These are phyloP conservation scores for Pleurozium schreberi DNA, from an alignment of 225 moss, liverwort and hornwort species.

Conservation along the genomic window DNA sequence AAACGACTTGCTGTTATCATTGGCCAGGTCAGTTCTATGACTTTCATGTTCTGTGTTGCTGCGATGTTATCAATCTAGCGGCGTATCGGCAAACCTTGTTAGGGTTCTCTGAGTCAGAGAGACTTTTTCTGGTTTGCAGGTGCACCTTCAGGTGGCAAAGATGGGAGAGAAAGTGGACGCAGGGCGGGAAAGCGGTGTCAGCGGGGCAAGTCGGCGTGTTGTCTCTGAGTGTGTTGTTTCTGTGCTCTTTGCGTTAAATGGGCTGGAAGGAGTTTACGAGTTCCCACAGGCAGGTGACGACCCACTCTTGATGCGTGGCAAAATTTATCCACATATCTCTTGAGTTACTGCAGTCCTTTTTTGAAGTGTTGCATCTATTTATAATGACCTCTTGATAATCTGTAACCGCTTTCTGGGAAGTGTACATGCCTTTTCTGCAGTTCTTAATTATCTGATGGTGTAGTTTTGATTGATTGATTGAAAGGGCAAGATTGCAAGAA, in stretches of 20 bases:
- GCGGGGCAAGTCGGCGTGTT: conserved; percentile 29
- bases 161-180: conserved; percentile 55
- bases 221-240: conserved; percentile 49
- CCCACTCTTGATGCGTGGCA: conserved; percentile 5
- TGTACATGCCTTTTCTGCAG: not conserved
- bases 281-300: conserved; percentile 98
- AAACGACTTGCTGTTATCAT: conserved; percentile 67
- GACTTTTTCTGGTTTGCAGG: conserved; percentile 24
- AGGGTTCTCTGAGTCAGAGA: not conserved
- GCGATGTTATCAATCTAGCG: not conserved
- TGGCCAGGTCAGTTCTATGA: conserved; percentile 57
- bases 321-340: not conserved
- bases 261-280: conserved; percentile 76
- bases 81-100: not conserved
- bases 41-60: not conserved
- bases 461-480: not conserved
- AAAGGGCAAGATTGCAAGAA: not conserved
- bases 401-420: not conserved
- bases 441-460: not conserved
- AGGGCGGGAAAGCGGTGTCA: conserved; percentile 18
- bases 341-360: not conserved
- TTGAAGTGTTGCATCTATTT: not conserved
- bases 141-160: conserved; percentile 88
- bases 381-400: not conserved
- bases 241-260: conserved; percentile 51